phyloP scores from a whole-genome alignment of 2,329 filamentous ascomycete species.

The Diplodia corticola region DNA sequence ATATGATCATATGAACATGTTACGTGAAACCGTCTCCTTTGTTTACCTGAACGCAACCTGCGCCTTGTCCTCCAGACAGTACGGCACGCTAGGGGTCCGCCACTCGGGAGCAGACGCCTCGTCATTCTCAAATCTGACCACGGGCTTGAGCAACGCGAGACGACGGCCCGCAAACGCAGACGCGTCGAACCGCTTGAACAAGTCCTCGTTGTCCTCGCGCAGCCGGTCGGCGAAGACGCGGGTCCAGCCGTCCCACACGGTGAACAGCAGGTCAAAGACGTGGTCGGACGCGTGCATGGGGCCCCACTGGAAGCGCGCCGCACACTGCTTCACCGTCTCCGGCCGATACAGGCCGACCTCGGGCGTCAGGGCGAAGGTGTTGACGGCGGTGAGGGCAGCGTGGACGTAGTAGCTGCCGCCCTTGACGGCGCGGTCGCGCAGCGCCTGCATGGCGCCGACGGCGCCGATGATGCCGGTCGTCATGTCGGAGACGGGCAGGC shows the following conservation, averaged over 20 bases:
- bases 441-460: conserved; percentile 30
- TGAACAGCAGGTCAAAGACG: conserved; percentile 34
- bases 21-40: background rate
- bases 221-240: conserved; percentile 28
- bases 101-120: conserved; percentile 24
- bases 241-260: conserved; percentile 33
- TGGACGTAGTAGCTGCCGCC: conserved; percentile 29
- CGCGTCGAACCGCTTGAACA: conserved; percentile 29
- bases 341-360: conserved; percentile 39
- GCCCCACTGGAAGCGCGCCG: conserved; percentile 31
- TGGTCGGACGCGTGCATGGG: conserved; percentile 33
- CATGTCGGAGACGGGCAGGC: conserved; percentile 35
- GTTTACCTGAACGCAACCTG: conserved; percentile 14
- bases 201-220: conserved; percentile 25
- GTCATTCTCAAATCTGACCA: conserved; percentile 28
- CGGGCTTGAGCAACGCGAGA: conserved; percentile 32
- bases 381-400: conserved; percentile 33
- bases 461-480: conserved; percentile 32
- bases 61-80: conserved; percentile 21
- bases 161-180: conserved; percentile 29
- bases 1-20: too few relatives aligned
- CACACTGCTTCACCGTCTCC: conserved; percentile 30
- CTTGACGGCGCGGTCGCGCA: conserved; percentile 29
- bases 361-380: conserved; percentile 33
- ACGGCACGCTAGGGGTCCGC: conserved; percentile 26